Conservation (phyloP, 257 asterid species). For the Solanum piurae region DNA sequence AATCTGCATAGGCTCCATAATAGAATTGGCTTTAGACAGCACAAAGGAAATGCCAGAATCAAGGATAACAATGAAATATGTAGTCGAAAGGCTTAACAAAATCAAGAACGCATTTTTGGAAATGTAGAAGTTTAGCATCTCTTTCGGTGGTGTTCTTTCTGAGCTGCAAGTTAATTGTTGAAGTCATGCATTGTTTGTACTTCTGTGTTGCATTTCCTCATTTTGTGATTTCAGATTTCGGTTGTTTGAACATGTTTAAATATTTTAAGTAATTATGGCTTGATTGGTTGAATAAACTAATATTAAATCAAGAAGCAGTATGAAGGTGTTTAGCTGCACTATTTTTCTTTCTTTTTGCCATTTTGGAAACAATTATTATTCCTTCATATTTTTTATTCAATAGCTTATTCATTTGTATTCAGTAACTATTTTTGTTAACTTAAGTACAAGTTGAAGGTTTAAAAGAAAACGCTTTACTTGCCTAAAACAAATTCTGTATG, state of each 20-base stretch:
- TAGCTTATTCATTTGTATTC: background rate
- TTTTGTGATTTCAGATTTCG: background rate
- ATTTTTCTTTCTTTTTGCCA: background rate
- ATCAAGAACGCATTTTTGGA: no score
- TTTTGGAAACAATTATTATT: background rate
- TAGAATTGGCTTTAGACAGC: no score
- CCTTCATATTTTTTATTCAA: background rate
- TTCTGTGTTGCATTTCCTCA: background rate
- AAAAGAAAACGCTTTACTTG: no score
- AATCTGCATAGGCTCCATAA: no score
- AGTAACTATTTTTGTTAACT: no score
- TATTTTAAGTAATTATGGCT: background rate
- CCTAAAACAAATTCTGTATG: no score
- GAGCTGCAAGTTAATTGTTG: background rate
- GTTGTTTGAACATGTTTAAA: background rate
- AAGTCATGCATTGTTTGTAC: background rate
- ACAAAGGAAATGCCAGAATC: no score
- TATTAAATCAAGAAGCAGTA: background rate
- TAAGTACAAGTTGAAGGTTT: no score
- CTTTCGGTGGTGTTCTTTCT: no score
- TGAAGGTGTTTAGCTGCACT: background rate
- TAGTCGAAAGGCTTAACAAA: no score
- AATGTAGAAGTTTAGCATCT: no score
- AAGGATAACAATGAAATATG: no score
- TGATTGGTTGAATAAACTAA: background rate